phyloP scores from a whole-genome alignment of 495 filamentous ascomycete species.

The Aspergillus carlsbadensis region DNA sequence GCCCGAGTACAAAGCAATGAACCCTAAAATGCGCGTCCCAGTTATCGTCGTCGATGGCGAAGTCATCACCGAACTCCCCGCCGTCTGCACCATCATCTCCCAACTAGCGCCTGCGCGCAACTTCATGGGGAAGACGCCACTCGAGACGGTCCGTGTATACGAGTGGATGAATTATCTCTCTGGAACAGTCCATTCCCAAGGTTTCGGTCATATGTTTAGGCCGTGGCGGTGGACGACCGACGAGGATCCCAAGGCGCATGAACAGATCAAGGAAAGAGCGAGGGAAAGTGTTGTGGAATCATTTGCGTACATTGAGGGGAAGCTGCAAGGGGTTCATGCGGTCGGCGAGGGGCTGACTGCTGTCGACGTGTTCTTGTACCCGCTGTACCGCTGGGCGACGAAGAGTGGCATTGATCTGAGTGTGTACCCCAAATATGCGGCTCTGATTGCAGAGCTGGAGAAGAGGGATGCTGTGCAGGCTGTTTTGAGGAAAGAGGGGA shows the following conservation, averaged over 20 bases:
- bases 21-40: conserved; percentile 34
- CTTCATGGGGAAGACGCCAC: conserved; percentile 25
- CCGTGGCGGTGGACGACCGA: conserved; percentile 13
- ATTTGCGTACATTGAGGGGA: conserved; percentile 1
- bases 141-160: conserved; percentile 30
- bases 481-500: neutral
- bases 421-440: neutral
- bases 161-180: conserved; percentile 43
- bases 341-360: conserved; percentile 34
- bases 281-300: neutral
- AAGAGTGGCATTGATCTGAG: conserved; percentile 10
- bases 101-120: conserved; percentile 25
- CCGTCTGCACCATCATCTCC: conserved; percentile 20
- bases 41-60: conserved; percentile 27
- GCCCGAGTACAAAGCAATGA: conserved; percentile 23
- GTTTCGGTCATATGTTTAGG: conserved; percentile 24
- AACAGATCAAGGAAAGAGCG: neutral
- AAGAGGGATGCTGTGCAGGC: neutral
- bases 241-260: conserved; percentile 6
- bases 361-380: conserved; percentile 35
- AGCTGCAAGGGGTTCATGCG: conserved; percentile 12
- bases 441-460: neutral
- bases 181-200: conserved; percentile 32
- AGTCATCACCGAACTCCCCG: conserved; percentile 37
- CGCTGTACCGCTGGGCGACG: conserved; percentile 32